These are phyloP conservation scores for Vicia villosa DNA, from an alignment of 306 rosid species.

Conservation along the genomic window DNA sequence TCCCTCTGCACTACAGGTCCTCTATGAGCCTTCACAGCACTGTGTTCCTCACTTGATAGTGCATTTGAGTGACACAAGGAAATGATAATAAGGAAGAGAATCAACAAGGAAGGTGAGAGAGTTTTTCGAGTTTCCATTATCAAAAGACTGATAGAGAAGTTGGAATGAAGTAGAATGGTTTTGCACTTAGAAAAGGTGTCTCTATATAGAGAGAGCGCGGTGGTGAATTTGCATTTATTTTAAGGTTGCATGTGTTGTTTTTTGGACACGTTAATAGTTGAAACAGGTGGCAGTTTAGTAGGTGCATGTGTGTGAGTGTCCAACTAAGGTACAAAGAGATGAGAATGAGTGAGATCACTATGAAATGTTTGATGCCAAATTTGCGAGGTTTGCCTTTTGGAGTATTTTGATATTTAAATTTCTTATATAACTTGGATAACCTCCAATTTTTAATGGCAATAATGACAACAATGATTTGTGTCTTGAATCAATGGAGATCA, in stretches of 20 bases:
- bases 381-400: neutral
- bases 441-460: neutral
- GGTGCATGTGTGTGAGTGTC: constrained; percentile 14
- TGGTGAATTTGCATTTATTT: constrained; percentile 8
- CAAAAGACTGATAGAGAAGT: neutral
- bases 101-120: constrained; percentile 19
- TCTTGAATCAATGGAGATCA: no score
- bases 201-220: constrained; percentile 38
- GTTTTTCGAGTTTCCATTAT: constrained; percentile 31
- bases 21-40: constrained; percentile 11
- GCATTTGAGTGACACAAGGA: constrained; percentile 39
- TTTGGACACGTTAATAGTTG: constrained; percentile 51
- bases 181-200: constrained; percentile 26
- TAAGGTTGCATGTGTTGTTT: constrained; percentile 48
- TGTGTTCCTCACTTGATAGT: constrained; percentile 29
- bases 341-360: constrained; percentile 27
- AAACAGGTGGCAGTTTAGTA: constrained; percentile 50
- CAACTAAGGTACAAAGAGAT: constrained; percentile 19
- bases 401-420: neutral
- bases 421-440: neutral
- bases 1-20: constrained; percentile 54
- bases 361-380: constrained; percentile 9
- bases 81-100: constrained; percentile 34
- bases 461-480: no score
- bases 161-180: constrained; percentile 23